Evolutionary conservation across 2,329 filamentous ascomycete species (phyloP).

Genomic region (Venturia asperata): DNA sequence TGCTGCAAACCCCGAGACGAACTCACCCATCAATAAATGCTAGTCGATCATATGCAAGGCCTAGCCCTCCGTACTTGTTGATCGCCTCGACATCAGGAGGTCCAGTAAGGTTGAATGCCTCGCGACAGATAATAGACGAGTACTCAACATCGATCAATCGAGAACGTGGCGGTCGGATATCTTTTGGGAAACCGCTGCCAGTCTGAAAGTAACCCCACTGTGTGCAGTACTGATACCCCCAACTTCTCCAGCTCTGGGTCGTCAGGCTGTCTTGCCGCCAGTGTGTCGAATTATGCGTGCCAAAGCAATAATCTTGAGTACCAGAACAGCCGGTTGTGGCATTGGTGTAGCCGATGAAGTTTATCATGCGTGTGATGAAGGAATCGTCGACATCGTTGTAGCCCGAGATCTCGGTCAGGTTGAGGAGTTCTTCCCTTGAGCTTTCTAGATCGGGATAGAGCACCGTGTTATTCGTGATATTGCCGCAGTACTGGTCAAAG

Average conservation of each 20-base stretch:
- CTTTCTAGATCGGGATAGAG: conserved; percentile 32
- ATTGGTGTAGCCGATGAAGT: conserved; percentile 51
- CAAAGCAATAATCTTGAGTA: conserved; percentile 48
- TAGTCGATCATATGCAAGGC: conserved; percentile 66
- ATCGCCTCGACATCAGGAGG: conserved; percentile 58
- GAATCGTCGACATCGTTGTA: conserved; percentile 29
- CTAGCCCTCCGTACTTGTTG: conserved; percentile 70
- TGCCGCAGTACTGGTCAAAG: conserved; percentile 50
- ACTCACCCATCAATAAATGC: conserved; percentile 56
- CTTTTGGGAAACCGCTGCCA: conserved; percentile 58
- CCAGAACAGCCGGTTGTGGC: conserved; percentile 38
- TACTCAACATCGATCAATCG: conserved; percentile 61
- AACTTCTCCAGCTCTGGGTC: conserved; percentile 42
- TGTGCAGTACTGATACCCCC: conserved; percentile 53
- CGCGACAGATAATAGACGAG: conserved; percentile 53
- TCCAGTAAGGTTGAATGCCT: conserved; percentile 61
- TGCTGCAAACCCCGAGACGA: no score
- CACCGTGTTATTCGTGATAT: conserved; percentile 43
- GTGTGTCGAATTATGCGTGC: conserved; percentile 40
- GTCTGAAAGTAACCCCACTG: conserved; percentile 74
- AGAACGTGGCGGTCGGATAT: conserved; percentile 63
- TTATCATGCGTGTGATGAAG: conserved; percentile 48
- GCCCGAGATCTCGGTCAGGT: conserved; percentile 25
- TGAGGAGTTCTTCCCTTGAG: not conserved
- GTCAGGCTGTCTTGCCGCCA: conserved; percentile 40